These are phyloP conservation scores for Ochromonas danica DNA, from an alignment of 108 stramenopile species.

Conservation along the genomic window DNA sequence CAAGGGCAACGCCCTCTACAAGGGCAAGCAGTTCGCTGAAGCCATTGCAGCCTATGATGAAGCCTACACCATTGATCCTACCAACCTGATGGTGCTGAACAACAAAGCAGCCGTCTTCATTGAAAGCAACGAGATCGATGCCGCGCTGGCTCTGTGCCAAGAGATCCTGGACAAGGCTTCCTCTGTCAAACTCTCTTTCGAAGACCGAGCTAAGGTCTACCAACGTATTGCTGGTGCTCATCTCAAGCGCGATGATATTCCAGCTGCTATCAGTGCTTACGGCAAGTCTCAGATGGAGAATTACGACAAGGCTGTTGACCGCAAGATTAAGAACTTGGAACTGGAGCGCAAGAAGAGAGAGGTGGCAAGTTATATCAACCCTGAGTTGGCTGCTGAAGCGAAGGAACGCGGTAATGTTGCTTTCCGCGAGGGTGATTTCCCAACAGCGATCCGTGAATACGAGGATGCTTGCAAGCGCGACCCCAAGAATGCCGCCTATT, in stretches of 20 bases:
- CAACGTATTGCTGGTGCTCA: constrained; percentile 87
- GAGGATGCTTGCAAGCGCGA: constrained; percentile 94
- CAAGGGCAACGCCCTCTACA: constrained; percentile 87
- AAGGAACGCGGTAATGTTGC: constrained; percentile 92
- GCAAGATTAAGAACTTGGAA: constrained; percentile 83
- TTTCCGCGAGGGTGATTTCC: constrained; percentile 83
- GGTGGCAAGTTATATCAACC: constrained; percentile 80
- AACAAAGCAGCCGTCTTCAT: constrained; percentile 98
- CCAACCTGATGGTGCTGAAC: constrained; percentile 85
- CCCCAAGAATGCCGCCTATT: constrained; percentile 91
- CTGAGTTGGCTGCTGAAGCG: constrained; percentile 90
- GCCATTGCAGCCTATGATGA: constrained; percentile 93
- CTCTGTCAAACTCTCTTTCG: constrained; percentile 64
- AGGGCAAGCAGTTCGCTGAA: constrained; percentile 84
- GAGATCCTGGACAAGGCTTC: constrained; percentile 67
- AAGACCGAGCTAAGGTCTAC: constrained; percentile 87
- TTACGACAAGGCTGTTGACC: constrained; percentile 77
- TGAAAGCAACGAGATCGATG: constrained; percentile 82
- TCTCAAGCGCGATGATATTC: constrained; percentile 81
- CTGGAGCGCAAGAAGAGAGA: constrained; percentile 86
- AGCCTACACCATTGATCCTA: constrained; percentile 88
- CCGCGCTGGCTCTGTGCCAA: constrained; percentile 65
- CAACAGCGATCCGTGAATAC: constrained; percentile 52
- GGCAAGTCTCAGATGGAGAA: constrained; percentile 68
- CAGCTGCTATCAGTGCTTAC: constrained; percentile 81